These are phyloP conservation scores for Acrodontium crateriforme DNA, from an alignment of 2,329 filamentous ascomycete genomes.

Conservation along the genomic window DNA sequence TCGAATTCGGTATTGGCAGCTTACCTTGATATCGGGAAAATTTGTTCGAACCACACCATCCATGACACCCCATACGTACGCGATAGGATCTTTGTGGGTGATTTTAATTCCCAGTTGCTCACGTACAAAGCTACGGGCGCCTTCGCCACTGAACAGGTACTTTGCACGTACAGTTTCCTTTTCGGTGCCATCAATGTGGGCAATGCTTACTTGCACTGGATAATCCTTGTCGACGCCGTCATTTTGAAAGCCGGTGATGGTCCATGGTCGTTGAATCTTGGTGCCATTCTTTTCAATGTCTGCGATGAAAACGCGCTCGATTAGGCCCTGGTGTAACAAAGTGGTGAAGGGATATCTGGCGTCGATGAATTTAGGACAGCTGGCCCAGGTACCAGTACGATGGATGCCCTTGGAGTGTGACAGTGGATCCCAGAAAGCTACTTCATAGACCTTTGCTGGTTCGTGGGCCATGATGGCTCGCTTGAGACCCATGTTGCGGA, in stretches of 20 bases:
- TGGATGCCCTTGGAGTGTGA: slow-evolving; percentile 40
- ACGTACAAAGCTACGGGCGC: slow-evolving; percentile 46
- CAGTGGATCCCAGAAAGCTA: slow-evolving; percentile 51
- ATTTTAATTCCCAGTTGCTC: slow-evolving; percentile 54
- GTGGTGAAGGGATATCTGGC: slow-evolving; percentile 51
- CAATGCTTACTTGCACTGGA: slow-evolving; percentile 65
- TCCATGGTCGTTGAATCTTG: slow-evolving; percentile 46
- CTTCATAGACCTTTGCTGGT: slow-evolving; percentile 70
- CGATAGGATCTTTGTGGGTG: slow-evolving; percentile 48
- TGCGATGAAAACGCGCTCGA: slow-evolving; percentile 47
- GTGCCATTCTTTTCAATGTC: slow-evolving; percentile 47
- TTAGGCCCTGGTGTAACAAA: slow-evolving; percentile 47
- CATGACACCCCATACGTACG: slow-evolving; percentile 54
- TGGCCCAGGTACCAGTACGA: slow-evolving; percentile 60
- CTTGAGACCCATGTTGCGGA: slow-evolving; percentile 83
- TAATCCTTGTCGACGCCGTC: slow-evolving; percentile 51
- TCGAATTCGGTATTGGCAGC: slow-evolving; percentile 3
- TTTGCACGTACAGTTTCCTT: slow-evolving; percentile 52
- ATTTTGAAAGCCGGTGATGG: slow-evolving; percentile 47
- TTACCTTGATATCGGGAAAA: slow-evolving; percentile 48
- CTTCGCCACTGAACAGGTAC: slow-evolving; percentile 50
- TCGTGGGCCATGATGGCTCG: slow-evolving; percentile 74
- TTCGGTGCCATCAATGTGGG: slow-evolving; percentile 59
- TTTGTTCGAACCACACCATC: slow-evolving; percentile 50
- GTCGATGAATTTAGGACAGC: slow-evolving; percentile 70